Base-by-base conservation (phyloP, 129 eudicot genomes). In the Pulicaria dysenterica region DNA sequence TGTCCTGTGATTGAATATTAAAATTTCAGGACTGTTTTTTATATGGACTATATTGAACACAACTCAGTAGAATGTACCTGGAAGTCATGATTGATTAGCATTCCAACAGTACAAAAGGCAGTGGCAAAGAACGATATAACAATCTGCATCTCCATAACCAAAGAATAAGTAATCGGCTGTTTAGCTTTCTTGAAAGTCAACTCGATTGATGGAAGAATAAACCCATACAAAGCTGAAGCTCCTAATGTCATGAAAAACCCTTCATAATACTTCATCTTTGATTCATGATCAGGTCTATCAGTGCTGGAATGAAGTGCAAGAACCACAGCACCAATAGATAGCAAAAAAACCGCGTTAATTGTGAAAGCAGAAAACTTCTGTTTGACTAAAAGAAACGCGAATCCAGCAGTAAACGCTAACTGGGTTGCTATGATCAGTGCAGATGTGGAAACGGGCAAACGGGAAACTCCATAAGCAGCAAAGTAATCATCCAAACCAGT, bases 131-230 rank as follows among this genome's bases (percentile, higher is more conserved):
- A 69, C 19, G 82, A 67, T 14, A 83, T 74, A 50, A 87, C 83
- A 5, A 84, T 31, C 81, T 87, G 92, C 75, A 83, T 77, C 81
- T 87, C 92, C 86, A 83, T 71, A 12, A 87, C 86, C 65, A 87
- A 69, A 16, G 81, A 38, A 75, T 81, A 86, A 19, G 73, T 72
- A 50, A 86, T 55, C 13, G 75, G 43, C 40, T 79, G 80, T 31
- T 83, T 86, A 11, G 79, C 74, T 73, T 72, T 82, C 75, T 73
- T 85, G 73, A 47, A 80, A 56, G 77, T 74, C 56, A 86, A 64
- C 75, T 87, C 83, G 24, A 80, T 73, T 31, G 79, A 56, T 2
- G 83, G 89, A 12, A 81, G 55, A 11, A 85, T 69, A 63, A 85
- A 74, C 49, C 86, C 86, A 41, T 85, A 77, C 58, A 81, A 78